phyloP scores from a whole-genome alignment of 2,329 filamentous ascomycete genomes.

The Whalleya microplaca region DNA sequence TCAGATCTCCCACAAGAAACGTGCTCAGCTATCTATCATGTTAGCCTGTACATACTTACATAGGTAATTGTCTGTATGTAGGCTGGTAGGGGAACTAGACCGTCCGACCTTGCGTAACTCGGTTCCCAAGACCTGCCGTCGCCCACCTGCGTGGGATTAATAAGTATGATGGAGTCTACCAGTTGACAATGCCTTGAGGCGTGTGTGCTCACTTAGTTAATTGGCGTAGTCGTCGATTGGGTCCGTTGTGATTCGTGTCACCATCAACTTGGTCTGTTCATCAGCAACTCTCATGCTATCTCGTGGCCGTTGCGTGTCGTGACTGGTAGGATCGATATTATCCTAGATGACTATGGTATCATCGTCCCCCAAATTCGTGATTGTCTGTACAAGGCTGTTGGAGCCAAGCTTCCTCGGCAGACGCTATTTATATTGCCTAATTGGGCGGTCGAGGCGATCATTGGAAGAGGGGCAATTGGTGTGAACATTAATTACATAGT shows the following conservation, averaged over 20 bases:
- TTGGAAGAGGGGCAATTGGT: slow-evolving; percentile 13
- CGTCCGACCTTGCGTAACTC: not conserved
- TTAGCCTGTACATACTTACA: not conserved
- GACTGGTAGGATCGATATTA: slow-evolving; percentile 27
- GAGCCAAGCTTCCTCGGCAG: slow-evolving; percentile 27
- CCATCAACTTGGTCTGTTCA: slow-evolving; percentile 13
- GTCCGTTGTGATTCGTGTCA: not conserved
- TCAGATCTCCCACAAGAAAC: not conserved
- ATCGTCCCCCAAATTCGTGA: slow-evolving; percentile 17
- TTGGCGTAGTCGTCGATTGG: not conserved
- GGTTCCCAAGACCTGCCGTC: not conserved
- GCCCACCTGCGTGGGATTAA: not conserved
- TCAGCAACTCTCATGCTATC: slow-evolving; percentile 14
- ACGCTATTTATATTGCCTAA: slow-evolving; percentile 21
- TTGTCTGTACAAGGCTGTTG: slow-evolving; percentile 21
- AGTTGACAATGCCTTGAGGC: not conserved
- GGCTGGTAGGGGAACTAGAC: no score
- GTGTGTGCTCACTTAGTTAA: not conserved
- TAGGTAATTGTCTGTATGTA: no score
- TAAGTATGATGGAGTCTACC: not conserved
- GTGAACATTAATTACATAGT: slow-evolving; percentile 10
- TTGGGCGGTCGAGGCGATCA: slow-evolving; percentile 1
- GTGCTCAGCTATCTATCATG: not conserved
- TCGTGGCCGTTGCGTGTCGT: slow-evolving; percentile 23
- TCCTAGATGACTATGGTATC: slow-evolving; percentile 26